Evolutionary conservation across 257 asterid species (phyloP).

Genomic region (Solanum paucissectum): DNA sequence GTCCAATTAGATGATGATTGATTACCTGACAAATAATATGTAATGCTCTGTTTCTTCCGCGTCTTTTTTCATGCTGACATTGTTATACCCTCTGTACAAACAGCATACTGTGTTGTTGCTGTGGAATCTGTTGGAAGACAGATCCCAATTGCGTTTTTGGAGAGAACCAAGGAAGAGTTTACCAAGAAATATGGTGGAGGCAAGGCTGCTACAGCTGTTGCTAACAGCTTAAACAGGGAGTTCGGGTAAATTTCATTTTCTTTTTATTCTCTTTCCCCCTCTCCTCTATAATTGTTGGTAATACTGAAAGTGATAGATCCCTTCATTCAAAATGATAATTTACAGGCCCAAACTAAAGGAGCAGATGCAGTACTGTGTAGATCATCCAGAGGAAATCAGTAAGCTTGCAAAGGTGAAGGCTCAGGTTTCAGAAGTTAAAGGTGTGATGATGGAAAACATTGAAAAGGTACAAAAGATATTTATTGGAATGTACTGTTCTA

Average conservation of each 20-base stretch:
- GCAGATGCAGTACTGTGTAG: conserved; percentile 93
- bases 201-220: conserved; percentile 91
- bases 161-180: conserved; percentile 77
- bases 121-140: conserved; percentile 89
- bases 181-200: conserved; percentile 89
- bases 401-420: conserved; percentile 89
- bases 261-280: neutral
- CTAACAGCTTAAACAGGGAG: conserved; percentile 70
- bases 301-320: neutral
- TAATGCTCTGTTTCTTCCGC: neutral
- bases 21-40: neutral
- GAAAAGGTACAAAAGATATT: conserved; percentile 51
- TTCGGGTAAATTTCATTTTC: conserved; percentile 45
- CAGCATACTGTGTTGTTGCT: conserved; percentile 94
- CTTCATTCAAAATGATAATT: neutral
- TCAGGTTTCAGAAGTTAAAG: conserved; percentile 94
- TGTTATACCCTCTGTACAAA: neutral
- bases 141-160: conserved; percentile 78
- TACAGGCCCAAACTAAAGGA: conserved; percentile 85
- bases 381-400: conserved; percentile 90
- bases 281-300: neutral
- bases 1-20: neutral
- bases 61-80: neutral
- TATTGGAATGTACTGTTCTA: neutral
- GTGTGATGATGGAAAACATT: conserved; percentile 97